A percentile compares a stretch with the other conserved stretches of the same genome.
Evolutionary conservation across 2,329 filamentous ascomycete species (phyloP).

Genomic region (Venturia pyrina): DNA sequence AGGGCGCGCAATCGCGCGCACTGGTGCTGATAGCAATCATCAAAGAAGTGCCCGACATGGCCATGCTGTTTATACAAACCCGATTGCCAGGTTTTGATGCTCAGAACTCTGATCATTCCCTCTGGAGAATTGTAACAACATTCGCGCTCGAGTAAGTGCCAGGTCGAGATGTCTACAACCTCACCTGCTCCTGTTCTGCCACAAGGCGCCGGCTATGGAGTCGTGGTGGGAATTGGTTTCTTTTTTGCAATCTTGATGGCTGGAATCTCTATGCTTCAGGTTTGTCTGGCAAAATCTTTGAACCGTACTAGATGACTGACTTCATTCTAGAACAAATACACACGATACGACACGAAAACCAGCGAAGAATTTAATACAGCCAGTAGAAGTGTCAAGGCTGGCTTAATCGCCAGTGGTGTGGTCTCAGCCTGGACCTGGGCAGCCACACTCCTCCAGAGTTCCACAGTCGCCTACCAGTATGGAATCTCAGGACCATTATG

Average conservation of each 20-base stretch:
- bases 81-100: background rate
- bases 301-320: conserved; percentile 35
- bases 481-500: conserved; percentile 20
- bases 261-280: background rate
- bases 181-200: conserved; percentile 3
- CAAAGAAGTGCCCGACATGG: background rate
- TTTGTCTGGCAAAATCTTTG: conserved; percentile 8
- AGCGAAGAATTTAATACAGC: conserved; percentile 40
- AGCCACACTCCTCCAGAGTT: conserved; percentile 24
- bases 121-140: background rate
- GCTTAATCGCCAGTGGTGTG: conserved; percentile 15
- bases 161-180: background rate
- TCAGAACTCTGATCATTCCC: background rate
- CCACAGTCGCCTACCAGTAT: conserved; percentile 27
- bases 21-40: background rate
- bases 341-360: background rate
- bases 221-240: conserved; percentile 32
- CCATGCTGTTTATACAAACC: background rate
- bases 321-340: conserved; percentile 24
- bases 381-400: conserved; percentile 33
- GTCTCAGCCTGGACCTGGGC: conserved; percentile 17
- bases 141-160: background rate
- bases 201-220: conserved; percentile 31
- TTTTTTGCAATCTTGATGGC: conserved; percentile 30
- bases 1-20: background rate